Base-by-base conservation (phyloP, 768 basidiomycete species). In the Amanita brunnescens region DNA sequence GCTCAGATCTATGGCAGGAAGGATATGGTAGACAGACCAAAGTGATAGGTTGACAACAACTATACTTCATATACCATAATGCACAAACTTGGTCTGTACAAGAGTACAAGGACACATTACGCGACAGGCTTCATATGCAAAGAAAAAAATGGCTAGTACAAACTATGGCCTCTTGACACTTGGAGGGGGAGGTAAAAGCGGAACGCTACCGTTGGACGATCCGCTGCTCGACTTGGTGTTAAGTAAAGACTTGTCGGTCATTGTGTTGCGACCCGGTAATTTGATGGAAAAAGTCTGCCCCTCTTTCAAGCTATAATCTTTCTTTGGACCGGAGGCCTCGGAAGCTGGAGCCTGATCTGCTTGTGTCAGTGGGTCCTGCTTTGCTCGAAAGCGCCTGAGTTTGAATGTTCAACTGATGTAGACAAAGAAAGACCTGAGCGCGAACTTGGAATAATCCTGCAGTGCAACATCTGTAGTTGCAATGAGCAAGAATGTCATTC, bases 281-380 rank as follows among this genome's bases (percentile, higher is more conserved):
- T 80, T 72, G 57, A 97, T 95, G 4, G 86, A 85, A 65, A 97
- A 94, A 0, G 93, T 96, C 64, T 97, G 90, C 7, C 93, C 93
- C 58, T 92, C 91, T 65, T 95, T 96, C 58, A 97, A 69, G 34
- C 87, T 87, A 67, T 92, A 96, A 58, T 97, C 93, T 66, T 91
- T 90, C 73, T 91, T 92, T 1, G 91, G 89, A 8, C 85, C 90
- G 7, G 75, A 54, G 10, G 91, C 58, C 57, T 85, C 78, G 7
- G 87, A 81, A n/a, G 87, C 85, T 1, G 77, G n/a, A n/a, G n/a
- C 62, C 52, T 68, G 69, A 14, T 70, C 68, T 5, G 71, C 55
- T 6, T 72, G 69, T 7, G 71, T 59, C 7, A 68, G 62, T 5
- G 78, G 80, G 55, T 85, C 79, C 24, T 83, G 70, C 14, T 75